Base-by-base conservation (phyloP, 176 grass and related monocot genomes). In the Zoysia japonica region DNA sequence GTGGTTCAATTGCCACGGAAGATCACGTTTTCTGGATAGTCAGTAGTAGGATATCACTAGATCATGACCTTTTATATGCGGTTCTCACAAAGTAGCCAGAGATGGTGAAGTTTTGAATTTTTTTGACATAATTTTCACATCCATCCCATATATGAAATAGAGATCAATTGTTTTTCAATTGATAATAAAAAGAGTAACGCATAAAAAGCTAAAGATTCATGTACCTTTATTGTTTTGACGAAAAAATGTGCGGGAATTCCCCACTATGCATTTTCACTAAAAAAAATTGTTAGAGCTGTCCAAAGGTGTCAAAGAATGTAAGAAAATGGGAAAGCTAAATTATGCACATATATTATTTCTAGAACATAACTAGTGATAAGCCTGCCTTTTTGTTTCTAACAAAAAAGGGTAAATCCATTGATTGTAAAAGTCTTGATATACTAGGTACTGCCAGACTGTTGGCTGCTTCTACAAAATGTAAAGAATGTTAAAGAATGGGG, bases 51-150 rank as follows among this genome's bases (percentile, higher is more conserved):
- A 93, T 75, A 87, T 93, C 90, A 10, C 47, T 51, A 38, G 15
- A 52, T 28, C 47, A 71, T 6, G 88, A 15, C 77, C 89, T 47
- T 93, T 93, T 3, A 91, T 70, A 80, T 91, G 91, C 0, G 89
- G 88, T 59, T 87, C 88, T 57, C 82, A 56, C 16, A 91, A 91
- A 11, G 91, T 91, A 75, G 75, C 91, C 80, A 93, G 88, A 1
- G 84, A 86, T 65, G 86, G 91, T 67, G 93, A 55, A 52, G 87
- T 49, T 49, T 49, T 45, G 44, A 9, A 11, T 2, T 49, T 49
- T 49, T 11, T 28, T 61, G 57, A 61, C 28, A 61, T n/a, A 19
- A 20, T 61, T 28, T 61, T 8, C 19, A n/a, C 19, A 10, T 61
- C 19, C 7, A 35, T 35, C 35, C 57, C n/a, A 61, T 61, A 11